phyloP scores from a whole-genome alignment of 2,329 filamentous ascomycete genomes.

The Ophiostoma populinum region DNA sequence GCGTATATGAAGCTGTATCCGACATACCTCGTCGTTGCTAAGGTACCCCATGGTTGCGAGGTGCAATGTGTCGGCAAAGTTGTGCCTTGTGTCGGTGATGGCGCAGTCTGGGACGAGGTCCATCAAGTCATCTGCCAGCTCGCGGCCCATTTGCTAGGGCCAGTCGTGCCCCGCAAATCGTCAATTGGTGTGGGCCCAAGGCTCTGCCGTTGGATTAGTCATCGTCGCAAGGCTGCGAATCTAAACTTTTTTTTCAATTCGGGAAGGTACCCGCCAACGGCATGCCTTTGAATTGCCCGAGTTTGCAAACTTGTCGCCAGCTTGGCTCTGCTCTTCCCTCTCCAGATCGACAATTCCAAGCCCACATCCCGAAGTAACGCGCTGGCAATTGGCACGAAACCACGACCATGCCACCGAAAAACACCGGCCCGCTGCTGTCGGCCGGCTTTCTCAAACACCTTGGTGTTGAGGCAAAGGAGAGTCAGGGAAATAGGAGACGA shows the following conservation, averaged over 20 bases:
- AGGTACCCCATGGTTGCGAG: constrained; percentile 17
- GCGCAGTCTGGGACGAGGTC: not conserved
- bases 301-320: no score
- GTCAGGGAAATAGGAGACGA: constrained; percentile 1
- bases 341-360: no score
- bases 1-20: not conserved
- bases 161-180: no score
- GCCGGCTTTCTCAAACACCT: constrained; percentile 18
- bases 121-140: not conserved
- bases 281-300: no score
- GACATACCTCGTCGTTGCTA: constrained; percentile 22
- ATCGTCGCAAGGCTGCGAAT: constrained; percentile 3
- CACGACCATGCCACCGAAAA: constrained; percentile 6
- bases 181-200: not conserved
- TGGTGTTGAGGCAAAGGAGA: constrained; percentile 16
- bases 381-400: no score
- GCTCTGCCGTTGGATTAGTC: constrained; percentile 8
- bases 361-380: no score
- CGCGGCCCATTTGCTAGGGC: no score
- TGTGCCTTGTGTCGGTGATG: not conserved
- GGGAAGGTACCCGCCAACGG: no score
- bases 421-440: constrained; percentile 5
- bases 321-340: no score
- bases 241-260: not conserved
- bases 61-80: not conserved